Percentiles rank a stretch among this genome's conserved stretches.
Conservation (phyloP, 2,329 filamentous ascomycete species). For the Kalmusia sp. region DNA sequence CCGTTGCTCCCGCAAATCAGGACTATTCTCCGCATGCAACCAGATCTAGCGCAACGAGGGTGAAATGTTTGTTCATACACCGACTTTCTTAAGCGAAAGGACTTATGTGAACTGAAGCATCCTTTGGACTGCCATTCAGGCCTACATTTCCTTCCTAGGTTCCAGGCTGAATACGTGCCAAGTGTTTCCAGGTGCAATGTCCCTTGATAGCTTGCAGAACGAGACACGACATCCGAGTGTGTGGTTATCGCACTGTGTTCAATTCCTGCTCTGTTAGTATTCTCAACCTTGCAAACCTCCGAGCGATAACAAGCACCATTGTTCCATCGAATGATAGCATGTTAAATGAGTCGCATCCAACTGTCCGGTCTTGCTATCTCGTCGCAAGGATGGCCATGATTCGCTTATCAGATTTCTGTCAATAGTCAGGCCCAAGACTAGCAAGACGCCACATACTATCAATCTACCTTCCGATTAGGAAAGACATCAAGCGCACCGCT, state of each 20-base stretch:
- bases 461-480: neutral
- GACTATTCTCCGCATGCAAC: constrained; percentile 25
- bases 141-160: no score
- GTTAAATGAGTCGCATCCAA: neutral
- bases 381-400: neutral
- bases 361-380: neutral
- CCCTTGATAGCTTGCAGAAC: no score
- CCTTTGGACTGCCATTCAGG: no score
- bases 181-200: no score
- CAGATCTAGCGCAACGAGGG: constrained; percentile 14
- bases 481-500: neutral
- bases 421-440: neutral
- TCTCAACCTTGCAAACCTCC: neutral
- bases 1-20: constrained; percentile 30
- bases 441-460: neutral
- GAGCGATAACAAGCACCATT: neutral
- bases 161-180: no score
- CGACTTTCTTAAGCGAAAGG: neutral
- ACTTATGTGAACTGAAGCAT: neutral
- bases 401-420: neutral
- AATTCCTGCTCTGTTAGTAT: neutral
- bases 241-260: no score
- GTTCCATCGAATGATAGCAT: no score
- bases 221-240: no score
- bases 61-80: neutral